Evolutionary conservation across 768 basidiomycete genomes (phyloP).

Genomic region (Goffeauzyma gilvescens): DNA sequence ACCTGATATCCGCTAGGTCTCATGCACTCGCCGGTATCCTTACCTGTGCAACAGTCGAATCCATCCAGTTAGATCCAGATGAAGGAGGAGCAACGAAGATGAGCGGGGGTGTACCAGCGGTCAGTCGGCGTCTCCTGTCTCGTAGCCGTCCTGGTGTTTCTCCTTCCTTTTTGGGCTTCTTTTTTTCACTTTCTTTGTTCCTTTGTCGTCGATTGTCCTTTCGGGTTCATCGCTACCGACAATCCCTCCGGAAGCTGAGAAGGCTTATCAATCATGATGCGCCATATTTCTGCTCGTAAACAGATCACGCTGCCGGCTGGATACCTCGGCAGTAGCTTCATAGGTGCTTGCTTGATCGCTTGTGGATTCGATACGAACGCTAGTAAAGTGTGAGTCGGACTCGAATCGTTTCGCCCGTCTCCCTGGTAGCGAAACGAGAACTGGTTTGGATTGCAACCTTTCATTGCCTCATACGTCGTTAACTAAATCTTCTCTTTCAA

Average conservation of each 20-base stretch:
- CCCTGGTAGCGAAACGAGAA: neutral
- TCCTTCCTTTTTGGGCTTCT: too few species aligned
- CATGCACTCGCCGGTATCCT: constrained; percentile 29
- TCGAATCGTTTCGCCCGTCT: neutral
- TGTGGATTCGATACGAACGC: constrained; percentile 32
- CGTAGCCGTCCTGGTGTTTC: too few species aligned
- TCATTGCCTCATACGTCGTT: neutral
- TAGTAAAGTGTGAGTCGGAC: constrained; percentile 20
- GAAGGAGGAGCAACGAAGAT: constrained; percentile 32
- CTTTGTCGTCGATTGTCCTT: too few species aligned
- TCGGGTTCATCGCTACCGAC: too few species aligned
- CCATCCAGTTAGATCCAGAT: constrained; percentile 25
- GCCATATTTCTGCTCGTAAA: too few species aligned
- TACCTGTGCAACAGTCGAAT: constrained; percentile 11
- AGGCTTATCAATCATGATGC: too few species aligned
- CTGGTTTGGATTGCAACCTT: neutral
- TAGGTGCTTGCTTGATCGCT: constrained; percentile 26
- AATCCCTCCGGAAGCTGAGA: too few species aligned
- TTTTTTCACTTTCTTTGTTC: too few species aligned
- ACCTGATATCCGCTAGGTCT: too few species aligned
- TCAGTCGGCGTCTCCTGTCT: too few species aligned
- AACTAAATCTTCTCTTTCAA: neutral
- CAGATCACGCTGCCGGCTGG: constrained; percentile 30
- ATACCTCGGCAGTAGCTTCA: constrained; percentile 30
- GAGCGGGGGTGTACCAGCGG: constrained; percentile 31